These are phyloP conservation scores for Acacia acuminata DNA, from an alignment of 306 rosid genomes.

Conservation along the genomic window DNA sequence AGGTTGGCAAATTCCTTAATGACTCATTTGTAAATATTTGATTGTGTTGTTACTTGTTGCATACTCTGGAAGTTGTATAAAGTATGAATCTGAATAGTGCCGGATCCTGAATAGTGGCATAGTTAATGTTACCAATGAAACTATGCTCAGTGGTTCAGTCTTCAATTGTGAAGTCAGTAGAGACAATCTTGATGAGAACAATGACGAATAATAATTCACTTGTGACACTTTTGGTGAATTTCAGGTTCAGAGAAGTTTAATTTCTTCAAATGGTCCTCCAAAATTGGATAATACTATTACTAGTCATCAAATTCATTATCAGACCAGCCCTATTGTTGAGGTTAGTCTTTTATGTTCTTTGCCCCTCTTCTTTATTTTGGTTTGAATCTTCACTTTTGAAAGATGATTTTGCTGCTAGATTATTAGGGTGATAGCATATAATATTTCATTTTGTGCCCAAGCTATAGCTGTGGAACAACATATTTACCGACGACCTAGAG, in stretches of 20 bases:
- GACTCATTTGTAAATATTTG: background rate
- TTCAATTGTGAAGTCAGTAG: background rate
- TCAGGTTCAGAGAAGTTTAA: slow-evolving; percentile 45
- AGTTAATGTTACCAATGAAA: background rate
- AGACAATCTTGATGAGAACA: background rate
- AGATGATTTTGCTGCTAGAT: background rate
- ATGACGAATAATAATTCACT: background rate
- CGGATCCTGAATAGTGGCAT: background rate
- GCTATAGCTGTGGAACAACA: background rate
- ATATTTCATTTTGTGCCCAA: background rate
- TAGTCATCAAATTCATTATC: slow-evolving; percentile 56
- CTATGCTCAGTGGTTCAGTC: background rate
- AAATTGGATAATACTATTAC: slow-evolving; percentile 34
- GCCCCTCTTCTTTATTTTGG: background rate
- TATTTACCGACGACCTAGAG: background rate
- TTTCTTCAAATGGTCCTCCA: slow-evolving; percentile 36
- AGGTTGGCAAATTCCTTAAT: background rate
- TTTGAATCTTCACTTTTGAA: background rate
- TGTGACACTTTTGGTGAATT: background rate
- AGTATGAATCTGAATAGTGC: background rate
- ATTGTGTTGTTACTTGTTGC: background rate
- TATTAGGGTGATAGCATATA: background rate
- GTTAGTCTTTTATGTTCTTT: slow-evolving; percentile 31
- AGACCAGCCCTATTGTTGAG: slow-evolving; percentile 59
- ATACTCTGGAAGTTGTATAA: background rate